Percentiles rank a stretch among this genome's conserved stretches.
Evolutionary conservation across 345 rosid species (phyloP).

Genomic region (Eucalyptus coolabah): DNA sequence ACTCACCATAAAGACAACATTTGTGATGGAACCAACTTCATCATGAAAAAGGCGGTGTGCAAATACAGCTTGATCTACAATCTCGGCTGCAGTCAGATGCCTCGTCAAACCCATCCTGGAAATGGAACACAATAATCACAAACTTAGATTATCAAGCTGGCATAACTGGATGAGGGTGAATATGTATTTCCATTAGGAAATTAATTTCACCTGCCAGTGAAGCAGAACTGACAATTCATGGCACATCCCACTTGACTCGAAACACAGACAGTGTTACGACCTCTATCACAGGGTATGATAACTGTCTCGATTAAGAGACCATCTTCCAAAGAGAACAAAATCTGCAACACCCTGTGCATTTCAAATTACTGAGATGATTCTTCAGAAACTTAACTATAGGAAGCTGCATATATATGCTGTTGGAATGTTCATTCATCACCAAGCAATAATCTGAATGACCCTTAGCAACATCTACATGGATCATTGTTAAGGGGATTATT

Average conservation of each 20-base stretch:
- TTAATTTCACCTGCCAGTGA: slow-evolving; percentile 55
- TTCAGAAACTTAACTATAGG: neutral
- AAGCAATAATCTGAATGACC: neutral
- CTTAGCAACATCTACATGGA: neutral
- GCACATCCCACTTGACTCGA: slow-evolving; percentile 96
- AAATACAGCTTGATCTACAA: slow-evolving; percentile 79
- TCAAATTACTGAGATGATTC: slow-evolving; percentile 55
- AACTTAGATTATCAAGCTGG: neutral
- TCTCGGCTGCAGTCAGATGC: slow-evolving; percentile 80
- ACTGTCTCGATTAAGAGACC: slow-evolving; percentile 77
- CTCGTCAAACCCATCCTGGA: slow-evolving; percentile 87
- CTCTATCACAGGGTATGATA: slow-evolving; percentile 77
- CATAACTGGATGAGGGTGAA: neutral
- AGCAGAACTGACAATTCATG: slow-evolving; percentile 97
- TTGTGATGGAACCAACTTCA: slow-evolving; percentile 66
- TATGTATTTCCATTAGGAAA: neutral
- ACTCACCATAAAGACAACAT: slow-evolving; percentile 90
- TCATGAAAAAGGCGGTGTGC: slow-evolving; percentile 49
- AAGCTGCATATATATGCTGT: neutral
- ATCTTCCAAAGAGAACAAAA: slow-evolving; percentile 74
- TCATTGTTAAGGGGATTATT: neutral
- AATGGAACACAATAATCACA: neutral
- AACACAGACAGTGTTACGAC: slow-evolving; percentile 85
- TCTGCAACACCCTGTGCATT: slow-evolving; percentile 83
- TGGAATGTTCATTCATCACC: neutral